Conservation (phyloP, 1,139 yeast species). For the Suhomyces choctaworum region DNA sequence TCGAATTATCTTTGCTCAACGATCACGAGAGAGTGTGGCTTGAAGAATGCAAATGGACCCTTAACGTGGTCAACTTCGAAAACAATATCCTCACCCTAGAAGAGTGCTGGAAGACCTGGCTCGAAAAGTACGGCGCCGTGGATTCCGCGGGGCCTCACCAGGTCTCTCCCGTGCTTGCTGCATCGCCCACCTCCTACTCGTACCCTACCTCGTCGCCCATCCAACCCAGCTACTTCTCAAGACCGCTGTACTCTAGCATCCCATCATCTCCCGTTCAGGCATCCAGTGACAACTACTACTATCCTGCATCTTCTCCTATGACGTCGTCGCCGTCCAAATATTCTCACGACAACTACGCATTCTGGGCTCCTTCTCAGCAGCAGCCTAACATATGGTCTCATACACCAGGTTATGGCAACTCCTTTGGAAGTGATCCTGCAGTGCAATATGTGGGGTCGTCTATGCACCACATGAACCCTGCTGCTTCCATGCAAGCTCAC, state of each 20-base stretch:
- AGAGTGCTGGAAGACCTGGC: slow-evolving; percentile 51
- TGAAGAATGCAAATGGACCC: slow-evolving; percentile 46
- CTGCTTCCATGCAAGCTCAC: slow-evolving; percentile 4
- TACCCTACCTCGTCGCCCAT: slow-evolving; percentile 25
- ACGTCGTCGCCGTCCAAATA: slow-evolving; percentile 16
- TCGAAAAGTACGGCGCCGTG: slow-evolving; percentile 31
- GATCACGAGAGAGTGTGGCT: slow-evolving; percentile 77
- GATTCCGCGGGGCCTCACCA: slow-evolving; percentile 1
- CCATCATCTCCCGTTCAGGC: slow-evolving; percentile 31
- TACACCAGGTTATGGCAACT: slow-evolving; percentile 6
- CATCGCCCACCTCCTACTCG: slow-evolving; percentile 16
- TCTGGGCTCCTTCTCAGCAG: slow-evolving; percentile 11
- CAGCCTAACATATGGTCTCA: slow-evolving; percentile 16
- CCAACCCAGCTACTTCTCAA: slow-evolving; percentile 11
- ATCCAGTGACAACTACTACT: slow-evolving; percentile 14
- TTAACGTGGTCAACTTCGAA: slow-evolving; percentile 47
- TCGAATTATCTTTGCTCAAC: slow-evolving; percentile 61
- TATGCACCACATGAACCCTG: slow-evolving; percentile 12
- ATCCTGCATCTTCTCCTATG: slow-evolving; percentile 17
- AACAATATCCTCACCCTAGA: slow-evolving; percentile 43
- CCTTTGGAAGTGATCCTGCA: slow-evolving; percentile 15
- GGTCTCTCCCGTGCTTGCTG: slow-evolving; percentile 12
- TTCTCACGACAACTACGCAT: slow-evolving; percentile 8
- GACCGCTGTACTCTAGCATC: slow-evolving; percentile 15
- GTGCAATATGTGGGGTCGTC: slow-evolving; percentile 15